A percentile compares a stretch with the other conserved stretches of the same genome.
Conservation (phyloP, 116 monocot genomes). For the Posidonia oceanica region DNA sequence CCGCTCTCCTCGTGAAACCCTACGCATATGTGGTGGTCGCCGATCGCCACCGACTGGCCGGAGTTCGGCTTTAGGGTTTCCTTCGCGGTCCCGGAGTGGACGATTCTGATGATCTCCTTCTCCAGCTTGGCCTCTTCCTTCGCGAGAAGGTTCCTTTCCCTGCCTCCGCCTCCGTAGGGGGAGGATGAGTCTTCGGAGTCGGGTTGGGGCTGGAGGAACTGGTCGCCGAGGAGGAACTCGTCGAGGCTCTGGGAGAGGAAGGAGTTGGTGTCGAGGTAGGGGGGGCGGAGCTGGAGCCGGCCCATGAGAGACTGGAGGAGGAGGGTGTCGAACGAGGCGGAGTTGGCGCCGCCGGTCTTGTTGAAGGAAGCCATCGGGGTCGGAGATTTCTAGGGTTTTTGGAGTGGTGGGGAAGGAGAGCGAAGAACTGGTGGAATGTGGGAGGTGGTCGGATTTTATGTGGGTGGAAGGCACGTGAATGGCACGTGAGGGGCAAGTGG, state of each 20-base stretch:
- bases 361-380: conserved; percentile 17
- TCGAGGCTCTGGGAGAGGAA: conserved; percentile 47
- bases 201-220: conserved; percentile 7
- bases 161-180: conserved; percentile 1
- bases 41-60: conserved; percentile 77
- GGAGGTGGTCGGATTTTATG: background rate
- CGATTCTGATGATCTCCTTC: conserved; percentile 67
- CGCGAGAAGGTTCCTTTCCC: conserved; percentile 30
- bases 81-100: conserved; percentile 42
- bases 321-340: conserved; percentile 42
- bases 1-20: conserved; percentile 60
- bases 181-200: conserved; percentile 17
- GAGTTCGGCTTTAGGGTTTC: conserved; percentile 73
- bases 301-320: conserved; percentile 65
- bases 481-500: background rate
- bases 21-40: conserved; percentile 78
- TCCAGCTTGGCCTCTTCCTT: conserved; percentile 84
- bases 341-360: conserved; percentile 7
- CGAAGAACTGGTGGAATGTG: background rate
- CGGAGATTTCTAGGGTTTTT: conserved; percentile 5
- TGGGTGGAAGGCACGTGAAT: background rate
- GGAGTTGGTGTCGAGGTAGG: conserved; percentile 64
- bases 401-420: background rate
- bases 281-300: conserved; percentile 67
- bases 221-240: conserved; percentile 44